phyloP scores from a whole-genome alignment of 2,329 filamentous ascomycete species.

The Sclerotinia subarctica region DNA sequence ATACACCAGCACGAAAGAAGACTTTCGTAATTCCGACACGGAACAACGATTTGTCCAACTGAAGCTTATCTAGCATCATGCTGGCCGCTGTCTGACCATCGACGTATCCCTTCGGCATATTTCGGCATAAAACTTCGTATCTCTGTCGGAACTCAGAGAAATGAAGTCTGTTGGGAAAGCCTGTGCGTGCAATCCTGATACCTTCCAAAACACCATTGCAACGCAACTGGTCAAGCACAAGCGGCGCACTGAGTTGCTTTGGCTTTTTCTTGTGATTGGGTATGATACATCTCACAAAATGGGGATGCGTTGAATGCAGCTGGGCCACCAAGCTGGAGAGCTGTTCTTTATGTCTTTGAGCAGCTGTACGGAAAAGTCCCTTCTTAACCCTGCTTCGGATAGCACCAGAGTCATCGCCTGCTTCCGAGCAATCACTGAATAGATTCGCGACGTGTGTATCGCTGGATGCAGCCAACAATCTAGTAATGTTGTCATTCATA shows the following conservation, averaged over 20 bases:
- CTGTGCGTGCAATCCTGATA: constrained; percentile 93
- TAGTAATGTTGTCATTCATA: constrained; percentile 92
- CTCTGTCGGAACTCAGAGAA: constrained; percentile 94
- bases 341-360: constrained; percentile 96
- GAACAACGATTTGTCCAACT: constrained; percentile 80
- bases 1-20: constrained; percentile 93
- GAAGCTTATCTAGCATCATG: constrained; percentile 85
- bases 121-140: constrained; percentile 88
- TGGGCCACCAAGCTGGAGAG: constrained; percentile 95
- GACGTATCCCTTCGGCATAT: constrained; percentile 85
- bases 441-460: constrained; percentile 80
- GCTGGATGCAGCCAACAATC: constrained; percentile 76
- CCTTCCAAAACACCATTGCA: constrained; percentile 99
- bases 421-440: constrained; percentile 83
- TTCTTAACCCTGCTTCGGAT: constrained; percentile 86
- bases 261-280: constrained; percentile 97
- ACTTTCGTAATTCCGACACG: constrained; percentile 95
- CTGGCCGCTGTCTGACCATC: constrained; percentile 84
- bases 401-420: constrained; percentile 68
- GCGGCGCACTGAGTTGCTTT: constrained; percentile 83
- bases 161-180: constrained; percentile 88
- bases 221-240: constrained; percentile 95
- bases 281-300: constrained; percentile 96
- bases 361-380: constrained; percentile 92
- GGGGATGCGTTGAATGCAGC: constrained; percentile 91